Percentiles rank a stretch among this genome's conserved stretches.
These are phyloP conservation scores for Aspergillus heteromorphus DNA, from an alignment of 495 filamentous ascomycete genomes.

Conservation along the genomic window DNA sequence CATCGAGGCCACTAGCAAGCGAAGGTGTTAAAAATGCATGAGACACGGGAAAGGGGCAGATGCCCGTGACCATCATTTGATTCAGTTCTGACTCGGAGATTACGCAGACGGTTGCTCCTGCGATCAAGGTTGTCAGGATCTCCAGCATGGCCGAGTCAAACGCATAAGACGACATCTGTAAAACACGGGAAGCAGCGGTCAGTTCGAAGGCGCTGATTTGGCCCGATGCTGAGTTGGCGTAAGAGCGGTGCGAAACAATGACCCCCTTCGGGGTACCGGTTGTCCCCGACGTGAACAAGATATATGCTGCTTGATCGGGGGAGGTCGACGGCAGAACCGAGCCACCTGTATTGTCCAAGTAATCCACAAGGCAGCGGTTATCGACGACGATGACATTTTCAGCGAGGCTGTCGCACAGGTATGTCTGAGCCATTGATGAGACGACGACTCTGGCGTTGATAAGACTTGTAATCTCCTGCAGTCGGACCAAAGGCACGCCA, in stretches of 20 bases:
- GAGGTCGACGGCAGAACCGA: not conserved
- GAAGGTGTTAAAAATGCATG: not conserved
- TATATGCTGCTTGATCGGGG: conserved; percentile 4
- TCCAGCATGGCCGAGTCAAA: conserved; percentile 24
- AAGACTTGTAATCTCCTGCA: conserved; percentile 44
- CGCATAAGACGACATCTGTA: conserved; percentile 16
- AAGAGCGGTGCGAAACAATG: conserved; percentile 30
- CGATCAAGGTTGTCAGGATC: conserved; percentile 18
- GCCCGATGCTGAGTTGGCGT: conserved; percentile 9
- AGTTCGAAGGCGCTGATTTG: not conserved
- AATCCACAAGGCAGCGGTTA: too few relatives aligned
- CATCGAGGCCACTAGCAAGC: not conserved
- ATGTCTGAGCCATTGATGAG: not conserved
- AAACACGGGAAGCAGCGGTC: conserved; percentile 1
- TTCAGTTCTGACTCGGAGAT: conserved; percentile 5
- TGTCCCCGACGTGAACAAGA: conserved; percentile 30
- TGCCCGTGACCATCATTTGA: not conserved
- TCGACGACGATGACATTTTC: not conserved
- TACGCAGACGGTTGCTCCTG: conserved; percentile 23
- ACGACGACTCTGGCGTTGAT: conserved; percentile 35
- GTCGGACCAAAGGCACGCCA: conserved; percentile 38
- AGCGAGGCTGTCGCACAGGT: not conserved
- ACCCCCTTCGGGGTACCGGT: conserved; percentile 36
- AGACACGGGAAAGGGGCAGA: not conserved
- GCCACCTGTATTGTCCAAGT: not conserved